These are phyloP conservation scores for Botrytis galanthina DNA, from an alignment of 2,329 filamentous ascomycete genomes.

Conservation along the genomic window DNA sequence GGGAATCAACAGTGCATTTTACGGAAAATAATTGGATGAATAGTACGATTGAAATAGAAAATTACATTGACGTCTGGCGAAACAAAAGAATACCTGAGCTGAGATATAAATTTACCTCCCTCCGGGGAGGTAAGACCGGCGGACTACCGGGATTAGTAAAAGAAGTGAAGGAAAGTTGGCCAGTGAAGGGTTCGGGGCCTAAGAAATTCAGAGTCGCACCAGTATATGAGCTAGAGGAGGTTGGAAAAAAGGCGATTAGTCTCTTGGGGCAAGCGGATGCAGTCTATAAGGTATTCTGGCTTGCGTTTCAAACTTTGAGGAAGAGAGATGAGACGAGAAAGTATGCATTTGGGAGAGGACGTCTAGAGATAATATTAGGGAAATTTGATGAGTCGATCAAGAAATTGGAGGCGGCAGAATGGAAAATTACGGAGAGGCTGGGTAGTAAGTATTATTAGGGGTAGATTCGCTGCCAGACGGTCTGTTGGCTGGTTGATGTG, in stretches of 20 bases:
- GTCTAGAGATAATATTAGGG: background rate
- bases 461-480: accelerated
- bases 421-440: background rate
- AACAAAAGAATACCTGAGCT: background rate
- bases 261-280: background rate
- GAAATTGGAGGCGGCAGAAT: background rate
- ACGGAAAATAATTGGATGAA: background rate
- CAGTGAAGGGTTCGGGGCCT: background rate
- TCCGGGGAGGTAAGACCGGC: background rate
- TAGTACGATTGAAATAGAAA: background rate
- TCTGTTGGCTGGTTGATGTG: background rate
- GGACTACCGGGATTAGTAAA: background rate
- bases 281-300: background rate
- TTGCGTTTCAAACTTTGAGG: background rate
- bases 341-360: background rate
- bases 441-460: background rate
- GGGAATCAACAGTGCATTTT: background rate
- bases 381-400: background rate
- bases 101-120: background rate
- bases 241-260: background rate
- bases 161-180: background rate
- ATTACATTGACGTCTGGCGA: background rate
- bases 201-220: background rate
- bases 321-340: background rate
- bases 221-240: background rate